Evolutionary conservation across 306 rosid genomes (phyloP).

Genomic region (Carpinus fangiana): DNA sequence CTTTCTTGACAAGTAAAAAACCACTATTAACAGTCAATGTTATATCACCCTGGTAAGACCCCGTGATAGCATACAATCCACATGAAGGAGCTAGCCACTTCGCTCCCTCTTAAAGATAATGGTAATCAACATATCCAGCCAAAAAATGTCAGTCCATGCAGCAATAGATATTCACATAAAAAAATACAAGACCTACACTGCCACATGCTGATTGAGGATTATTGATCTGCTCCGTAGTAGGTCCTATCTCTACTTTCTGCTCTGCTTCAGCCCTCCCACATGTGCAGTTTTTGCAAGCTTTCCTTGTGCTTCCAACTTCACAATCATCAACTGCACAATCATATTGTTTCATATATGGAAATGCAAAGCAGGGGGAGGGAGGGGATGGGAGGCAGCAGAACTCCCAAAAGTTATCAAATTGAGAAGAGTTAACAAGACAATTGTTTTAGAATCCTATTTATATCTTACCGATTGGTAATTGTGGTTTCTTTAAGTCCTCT

Average conservation of each 20-base stretch:
- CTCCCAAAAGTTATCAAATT: neutral
- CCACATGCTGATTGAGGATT: slow-evolving; percentile 96
- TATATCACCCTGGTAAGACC: neutral
- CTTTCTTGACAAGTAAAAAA: no score
- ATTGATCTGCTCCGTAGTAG: slow-evolving; percentile 64
- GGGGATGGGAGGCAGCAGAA: neutral
- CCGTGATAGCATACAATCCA: neutral
- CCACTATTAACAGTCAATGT: no score
- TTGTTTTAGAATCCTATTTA: neutral
- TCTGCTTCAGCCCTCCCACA: slow-evolving; percentile 97
- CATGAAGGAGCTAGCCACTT: neutral
- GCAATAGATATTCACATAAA: neutral
- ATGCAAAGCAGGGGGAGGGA: neutral
- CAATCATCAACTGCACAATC: slow-evolving; percentile 67
- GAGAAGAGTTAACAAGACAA: neutral
- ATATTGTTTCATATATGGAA: slow-evolving; percentile 15
- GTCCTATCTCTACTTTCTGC: slow-evolving; percentile 68
- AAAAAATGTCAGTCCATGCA: slow-evolving; percentile 1
- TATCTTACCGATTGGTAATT: slow-evolving; percentile 53
- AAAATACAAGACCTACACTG: slow-evolving; percentile 49
- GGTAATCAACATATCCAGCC: neutral
- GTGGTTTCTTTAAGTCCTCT: slow-evolving; percentile 84
- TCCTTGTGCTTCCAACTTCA: slow-evolving; percentile 79
- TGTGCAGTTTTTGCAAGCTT: slow-evolving; percentile 90
- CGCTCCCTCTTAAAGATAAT: neutral